These are phyloP conservation scores for Leishmania guyanensis DNA, from an alignment of 208 protist species.

Conservation along the genomic window DNA sequence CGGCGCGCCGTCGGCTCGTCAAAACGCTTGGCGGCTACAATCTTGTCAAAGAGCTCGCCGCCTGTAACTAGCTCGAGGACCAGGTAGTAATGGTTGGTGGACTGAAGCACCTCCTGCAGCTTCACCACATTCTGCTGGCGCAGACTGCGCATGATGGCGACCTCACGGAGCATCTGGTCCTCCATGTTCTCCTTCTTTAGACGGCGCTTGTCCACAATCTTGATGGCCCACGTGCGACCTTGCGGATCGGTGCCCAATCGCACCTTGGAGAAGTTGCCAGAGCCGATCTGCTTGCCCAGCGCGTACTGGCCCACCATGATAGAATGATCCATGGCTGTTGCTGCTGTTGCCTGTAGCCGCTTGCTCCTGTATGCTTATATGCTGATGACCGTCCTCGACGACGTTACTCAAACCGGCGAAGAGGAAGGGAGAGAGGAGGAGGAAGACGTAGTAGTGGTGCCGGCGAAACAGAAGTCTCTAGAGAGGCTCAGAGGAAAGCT, in stretches of 20 bases:
- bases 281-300: slow-evolving; percentile 85
- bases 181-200: slow-evolving; percentile 90
- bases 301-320: slow-evolving; percentile 79
- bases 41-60: slow-evolving; percentile 95
- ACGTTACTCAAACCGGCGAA: neutral
- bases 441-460: neutral
- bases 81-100: slow-evolving; percentile 88
- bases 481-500: neutral
- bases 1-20: slow-evolving; percentile 79
- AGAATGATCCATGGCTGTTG: slow-evolving; percentile 17
- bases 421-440: neutral
- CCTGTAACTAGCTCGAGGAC: slow-evolving; percentile 91
- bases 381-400: neutral
- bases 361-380: slow-evolving; percentile 6
- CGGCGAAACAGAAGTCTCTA: neutral
- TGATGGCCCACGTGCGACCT: slow-evolving; percentile 83
- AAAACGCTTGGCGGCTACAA: slow-evolving; percentile 84
- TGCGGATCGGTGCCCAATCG: slow-evolving; percentile 66
- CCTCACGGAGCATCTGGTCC: slow-evolving; percentile 90
- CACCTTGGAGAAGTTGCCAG: slow-evolving; percentile 92
- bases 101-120: slow-evolving; percentile 89
- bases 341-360: neutral
- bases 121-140: slow-evolving; percentile 85
- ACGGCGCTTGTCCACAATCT: slow-evolving; percentile 89
- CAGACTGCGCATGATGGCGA: slow-evolving; percentile 86